Evolutionary conservation across 192 early-diverging fungal genomes (phyloP).

Genomic region (Nowakowskiella sp.): DNA sequence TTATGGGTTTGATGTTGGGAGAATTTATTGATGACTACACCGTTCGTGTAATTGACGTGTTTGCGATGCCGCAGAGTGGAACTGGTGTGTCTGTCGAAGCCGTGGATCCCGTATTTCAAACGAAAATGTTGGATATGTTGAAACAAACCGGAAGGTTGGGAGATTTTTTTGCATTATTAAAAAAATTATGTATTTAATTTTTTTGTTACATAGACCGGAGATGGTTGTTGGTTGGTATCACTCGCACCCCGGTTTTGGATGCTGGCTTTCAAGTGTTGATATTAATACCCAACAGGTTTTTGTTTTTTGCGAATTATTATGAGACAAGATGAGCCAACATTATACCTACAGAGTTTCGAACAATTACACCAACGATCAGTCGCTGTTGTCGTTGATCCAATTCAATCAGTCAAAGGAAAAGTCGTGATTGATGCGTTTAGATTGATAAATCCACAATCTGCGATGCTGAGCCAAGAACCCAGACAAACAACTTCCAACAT

Average conservation of each 20-base stretch:
- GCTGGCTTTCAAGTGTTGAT: slow-evolving; percentile 99
- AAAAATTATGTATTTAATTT: background rate
- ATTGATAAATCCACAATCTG: slow-evolving; percentile 80
- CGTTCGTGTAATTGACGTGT: slow-evolving; percentile 97
- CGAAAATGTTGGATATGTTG: slow-evolving; percentile 99
- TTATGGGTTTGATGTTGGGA: slow-evolving; percentile 99
- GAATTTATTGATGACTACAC: slow-evolving; percentile 99
- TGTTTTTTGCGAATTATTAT: background rate
- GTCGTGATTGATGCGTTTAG: slow-evolving; percentile 99
- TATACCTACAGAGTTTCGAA: slow-evolving; percentile 70
- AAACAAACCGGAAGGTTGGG: slow-evolving; percentile 92
- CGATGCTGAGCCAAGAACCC: slow-evolving; percentile 84
- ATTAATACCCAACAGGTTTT: slow-evolving; percentile 94
- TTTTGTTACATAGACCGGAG: slow-evolving; percentile 83
- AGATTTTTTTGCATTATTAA: too few species aligned
- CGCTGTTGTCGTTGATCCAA: slow-evolving; percentile 97
- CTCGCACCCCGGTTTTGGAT: slow-evolving; percentile 99
- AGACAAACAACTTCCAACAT: slow-evolving; percentile 98
- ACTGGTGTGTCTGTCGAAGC: slow-evolving; percentile 99
- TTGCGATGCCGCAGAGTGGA: slow-evolving; percentile 99
- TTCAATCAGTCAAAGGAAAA: slow-evolving; percentile 99
- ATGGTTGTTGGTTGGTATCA: slow-evolving; percentile 99
- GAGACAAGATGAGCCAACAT: background rate
- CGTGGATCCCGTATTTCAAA: slow-evolving; percentile 98
- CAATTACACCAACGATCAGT: slow-evolving; percentile 87